A percentile compares a stretch with the other conserved stretches of the same genome.
Evolutionary conservation across 2,329 filamentous ascomycete species (phyloP).

Genomic region (Plenodomus lindquistii): DNA sequence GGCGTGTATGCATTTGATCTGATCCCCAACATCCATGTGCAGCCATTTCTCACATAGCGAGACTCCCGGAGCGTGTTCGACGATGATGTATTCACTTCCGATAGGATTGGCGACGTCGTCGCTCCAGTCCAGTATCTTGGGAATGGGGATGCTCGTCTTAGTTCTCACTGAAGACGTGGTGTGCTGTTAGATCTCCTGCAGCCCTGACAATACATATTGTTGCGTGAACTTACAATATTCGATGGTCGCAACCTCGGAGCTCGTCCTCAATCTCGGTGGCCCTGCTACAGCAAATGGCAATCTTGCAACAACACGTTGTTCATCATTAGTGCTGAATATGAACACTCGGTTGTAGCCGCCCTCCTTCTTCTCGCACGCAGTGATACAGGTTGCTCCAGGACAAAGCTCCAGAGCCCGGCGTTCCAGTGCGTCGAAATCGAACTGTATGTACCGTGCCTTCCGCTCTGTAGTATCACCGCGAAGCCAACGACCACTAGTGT

Average conservation of each 20-base stretch:
- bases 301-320: conserved; percentile 44
- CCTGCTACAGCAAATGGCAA: conserved; percentile 49
- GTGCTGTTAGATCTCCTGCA: conserved; percentile 13
- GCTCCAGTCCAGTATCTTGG: conserved; percentile 50
- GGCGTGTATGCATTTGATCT: conserved; percentile 39
- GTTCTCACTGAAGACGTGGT: conserved; percentile 35
- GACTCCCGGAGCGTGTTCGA: conserved; percentile 43
- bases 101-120: conserved; percentile 41
- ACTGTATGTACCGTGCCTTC: conserved; percentile 43
- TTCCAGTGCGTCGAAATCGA: conserved; percentile 48
- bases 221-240: conserved; percentile 41
- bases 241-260: conserved; percentile 53
- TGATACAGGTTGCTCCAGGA: conserved; percentile 41
- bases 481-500: conserved; percentile 42
- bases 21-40: conserved; percentile 38
- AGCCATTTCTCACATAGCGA: conserved; percentile 39
- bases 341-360: conserved; percentile 52
- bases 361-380: conserved; percentile 48
- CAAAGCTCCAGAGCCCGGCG: conserved; percentile 42
- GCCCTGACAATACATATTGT: too few species aligned
- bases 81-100: conserved; percentile 47
- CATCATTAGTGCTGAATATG: conserved; percentile 48
- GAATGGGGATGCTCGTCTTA: conserved; percentile 48
- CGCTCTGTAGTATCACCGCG: conserved; percentile 42
- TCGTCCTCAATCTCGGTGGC: conserved; percentile 42